Conservation (phyloP, 2,329 filamentous ascomycete species). For the Scleromitrula shiraiana region DNA sequence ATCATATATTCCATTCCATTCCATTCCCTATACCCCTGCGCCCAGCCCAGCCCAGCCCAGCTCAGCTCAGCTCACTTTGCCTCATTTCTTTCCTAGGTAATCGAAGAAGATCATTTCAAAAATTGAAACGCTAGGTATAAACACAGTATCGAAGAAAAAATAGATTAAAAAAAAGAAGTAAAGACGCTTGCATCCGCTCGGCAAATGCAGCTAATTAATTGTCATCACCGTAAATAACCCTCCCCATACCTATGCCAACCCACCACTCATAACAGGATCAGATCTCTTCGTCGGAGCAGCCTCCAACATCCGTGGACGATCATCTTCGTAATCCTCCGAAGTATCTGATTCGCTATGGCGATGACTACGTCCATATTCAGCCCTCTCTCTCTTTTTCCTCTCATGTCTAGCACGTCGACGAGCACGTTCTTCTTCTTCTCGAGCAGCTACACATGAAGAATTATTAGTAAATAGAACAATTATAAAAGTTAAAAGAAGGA, state of each 20-base stretch:
- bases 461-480: neutral
- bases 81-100: too few relatives aligned
- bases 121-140: too few relatives aligned
- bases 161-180: too few relatives aligned
- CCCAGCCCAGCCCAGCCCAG: too few relatives aligned
- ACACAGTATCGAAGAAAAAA: too few relatives aligned
- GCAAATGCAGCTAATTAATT: too few relatives aligned
- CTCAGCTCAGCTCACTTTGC: too few relatives aligned
- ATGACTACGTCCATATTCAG: slow-evolving; percentile 11
- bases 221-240: too few relatives aligned
- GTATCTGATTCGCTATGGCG: slow-evolving; percentile 20
- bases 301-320: slow-evolving; percentile 24
- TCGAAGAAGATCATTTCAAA: too few relatives aligned
- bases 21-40: too few relatives aligned
- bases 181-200: too few relatives aligned
- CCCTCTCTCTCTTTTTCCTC: slow-evolving; percentile 23
- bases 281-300: slow-evolving; percentile 17
- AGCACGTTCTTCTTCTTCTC: slow-evolving; percentile 27
- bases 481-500: neutral
- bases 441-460: slow-evolving; percentile 17
- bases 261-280: slow-evolving; percentile 26
- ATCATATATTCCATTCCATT: too few relatives aligned
- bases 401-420: slow-evolving; percentile 27
- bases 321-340: slow-evolving; percentile 11
- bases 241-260: slow-evolving; percentile 12